A percentile compares a stretch with the other conserved stretches of the same genome.
Conservation (phyloP, 495 filamentous ascomycete genomes). For the Podospora comata region DNA sequence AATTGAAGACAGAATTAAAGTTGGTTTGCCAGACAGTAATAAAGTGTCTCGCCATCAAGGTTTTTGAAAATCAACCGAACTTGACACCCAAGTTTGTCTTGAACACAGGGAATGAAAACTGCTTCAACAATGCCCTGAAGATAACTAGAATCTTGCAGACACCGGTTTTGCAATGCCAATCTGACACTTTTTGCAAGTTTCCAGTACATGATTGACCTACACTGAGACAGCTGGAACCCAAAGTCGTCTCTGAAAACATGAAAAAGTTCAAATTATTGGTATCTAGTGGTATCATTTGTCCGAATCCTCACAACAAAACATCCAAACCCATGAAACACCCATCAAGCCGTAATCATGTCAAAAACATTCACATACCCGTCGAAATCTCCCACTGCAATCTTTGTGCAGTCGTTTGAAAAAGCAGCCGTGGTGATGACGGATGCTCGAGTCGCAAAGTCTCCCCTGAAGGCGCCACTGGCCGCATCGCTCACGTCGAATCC, state of each 20-base stretch:
- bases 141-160: neutral
- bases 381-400: constrained; percentile 21
- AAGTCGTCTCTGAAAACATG: neutral
- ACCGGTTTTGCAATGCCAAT: neutral
- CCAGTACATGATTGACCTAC: neutral
- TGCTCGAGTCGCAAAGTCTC: constrained; percentile 12
- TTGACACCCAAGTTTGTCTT: neutral
- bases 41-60: neutral
- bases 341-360: constrained; percentile 18
- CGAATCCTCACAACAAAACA: neutral
- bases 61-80: neutral
- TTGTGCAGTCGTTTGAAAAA: constrained; percentile 13
- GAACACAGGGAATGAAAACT: neutral
- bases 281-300: neutral
- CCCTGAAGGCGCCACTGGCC: constrained; percentile 25
- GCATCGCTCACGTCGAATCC: constrained; percentile 32
- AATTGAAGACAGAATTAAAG: neutral
- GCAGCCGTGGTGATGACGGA: constrained; percentile 18
- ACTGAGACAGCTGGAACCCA: neutral
- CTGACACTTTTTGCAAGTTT: neutral
- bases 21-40: neutral
- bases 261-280: neutral
- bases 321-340: neutral
- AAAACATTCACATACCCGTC: constrained; percentile 11
- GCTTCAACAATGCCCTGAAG: neutral